Evolutionary conservation across 345 rosid genomes (phyloP), one percentile per base, ranked within the genome.

Genomic region (Limnanthes douglasii): DNA sequence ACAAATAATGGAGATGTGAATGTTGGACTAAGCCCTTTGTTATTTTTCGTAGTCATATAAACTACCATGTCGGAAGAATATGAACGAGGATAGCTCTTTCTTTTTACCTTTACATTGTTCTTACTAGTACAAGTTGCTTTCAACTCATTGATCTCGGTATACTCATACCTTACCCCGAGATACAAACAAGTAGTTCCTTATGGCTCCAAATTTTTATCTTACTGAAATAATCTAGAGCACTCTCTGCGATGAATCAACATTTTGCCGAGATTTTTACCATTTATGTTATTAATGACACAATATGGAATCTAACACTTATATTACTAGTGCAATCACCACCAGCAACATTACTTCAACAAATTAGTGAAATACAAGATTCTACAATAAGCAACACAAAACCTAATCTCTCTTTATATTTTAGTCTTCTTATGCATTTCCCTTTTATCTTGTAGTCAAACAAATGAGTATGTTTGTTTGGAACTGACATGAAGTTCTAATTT

Each of bases 51-150:
- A 12, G 53, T 56, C 66, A 79, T 58, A 15, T 58, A 58, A 57
- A 83, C 75, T 48, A 49, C 68, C 90, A 88, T 75, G 57, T 83
- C 97, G 0, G 45, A 23, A 3, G 95, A 67, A 48, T 60, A 31
- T 11, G 53, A 58, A 50, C 47, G 45, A 14, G 95, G 93, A 43
- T 76, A 83, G 21, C 43, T 34, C 19, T 58, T 69, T 31, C 80
- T 68, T 50, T 59, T 65, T 47, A 15, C 57, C 41, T 59, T 60
- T 43, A 50, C 47, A 62, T 50, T 48, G 1, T 28, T 8, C 2
- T 6, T 26, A 37, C 17, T 18, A 17, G 51, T 55, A 50, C 93
- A 83, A 40, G 50, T 20, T 22, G 41, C 59, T 39, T 30, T 37
- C 17, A 54, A 67, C 46, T 53, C 46, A 15, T 65, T 64, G 11